These are phyloP conservation scores for Phlyctochytrium planicorne DNA, from an alignment of 192 early-diverging fungal species.

Conservation along the genomic window DNA sequence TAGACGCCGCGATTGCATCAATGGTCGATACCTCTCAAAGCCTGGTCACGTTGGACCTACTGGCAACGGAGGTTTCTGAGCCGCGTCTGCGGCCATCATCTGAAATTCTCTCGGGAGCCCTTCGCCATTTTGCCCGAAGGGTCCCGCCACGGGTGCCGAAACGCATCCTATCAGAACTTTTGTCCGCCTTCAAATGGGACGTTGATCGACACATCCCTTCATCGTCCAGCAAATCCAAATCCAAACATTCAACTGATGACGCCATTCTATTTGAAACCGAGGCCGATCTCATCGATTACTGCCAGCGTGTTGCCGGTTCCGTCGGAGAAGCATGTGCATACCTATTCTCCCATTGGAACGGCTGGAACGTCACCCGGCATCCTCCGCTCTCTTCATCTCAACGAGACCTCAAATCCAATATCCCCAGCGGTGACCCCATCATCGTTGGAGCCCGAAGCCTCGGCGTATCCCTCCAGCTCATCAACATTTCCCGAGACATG, in stretches of 20 bases:
- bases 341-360: neutral
- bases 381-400: neutral
- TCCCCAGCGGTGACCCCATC: neutral
- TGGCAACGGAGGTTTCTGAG: no score
- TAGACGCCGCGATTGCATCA: no score
- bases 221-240: neutral
- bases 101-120: no score
- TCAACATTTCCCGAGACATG: slow-evolving; percentile 55
- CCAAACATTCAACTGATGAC: no score
- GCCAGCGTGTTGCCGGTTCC: slow-evolving; percentile 25
- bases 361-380: neutral
- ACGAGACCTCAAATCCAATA: neutral
- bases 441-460: slow-evolving; percentile 11
- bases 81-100: no score
- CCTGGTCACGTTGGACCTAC: no score
- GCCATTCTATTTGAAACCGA: slow-evolving; percentile 1
- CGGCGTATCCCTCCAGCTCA: slow-evolving; percentile 42
- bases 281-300: slow-evolving; percentile 26
- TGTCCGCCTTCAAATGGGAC: slow-evolving; percentile 26
- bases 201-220: neutral
- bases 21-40: no score
- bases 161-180: slow-evolving; percentile 17
- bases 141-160: slow-evolving; percentile 24
- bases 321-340: slow-evolving; percentile 32
- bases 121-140: slow-evolving; percentile 17